These are phyloP conservation scores for Solanum paucissectum DNA, from an alignment of 257 asterid species.

Conservation along the genomic window DNA sequence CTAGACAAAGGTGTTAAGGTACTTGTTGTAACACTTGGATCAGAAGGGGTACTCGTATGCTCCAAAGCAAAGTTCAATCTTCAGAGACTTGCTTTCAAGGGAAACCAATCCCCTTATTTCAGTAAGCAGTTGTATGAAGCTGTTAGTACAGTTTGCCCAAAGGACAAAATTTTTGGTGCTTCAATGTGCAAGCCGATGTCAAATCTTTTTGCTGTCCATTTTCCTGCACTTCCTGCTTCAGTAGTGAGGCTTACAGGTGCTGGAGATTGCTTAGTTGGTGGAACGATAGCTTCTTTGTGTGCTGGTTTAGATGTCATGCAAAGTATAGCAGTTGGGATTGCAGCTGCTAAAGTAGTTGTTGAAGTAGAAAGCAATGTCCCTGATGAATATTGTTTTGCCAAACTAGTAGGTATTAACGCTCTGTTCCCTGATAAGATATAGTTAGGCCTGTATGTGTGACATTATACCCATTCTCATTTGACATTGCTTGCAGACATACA, in stretches of 20 bases:
- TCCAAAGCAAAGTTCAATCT: conserved; percentile 26
- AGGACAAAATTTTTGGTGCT: conserved; percentile 13
- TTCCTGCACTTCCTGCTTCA: conserved; percentile 69
- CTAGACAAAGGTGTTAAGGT: conserved; percentile 72
- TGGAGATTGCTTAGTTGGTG: conserved; percentile 97
- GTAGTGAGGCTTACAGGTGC: conserved; percentile 77
- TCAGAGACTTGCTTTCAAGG: conserved; percentile 4
- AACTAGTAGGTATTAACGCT: conserved; percentile 39
- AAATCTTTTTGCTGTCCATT: conserved; percentile 39
- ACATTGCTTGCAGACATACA: not conserved
- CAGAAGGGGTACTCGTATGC: conserved; percentile 69
- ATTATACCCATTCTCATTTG: not conserved
- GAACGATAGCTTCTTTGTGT: conserved; percentile 50
- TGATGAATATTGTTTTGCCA: conserved; percentile 26
- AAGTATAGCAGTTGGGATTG: conserved; percentile 85
- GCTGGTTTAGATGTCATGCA: conserved; percentile 83
- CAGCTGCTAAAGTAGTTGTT: conserved; percentile 82
- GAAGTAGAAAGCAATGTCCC: conserved; percentile 74
- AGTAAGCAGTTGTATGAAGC: conserved; percentile 34
- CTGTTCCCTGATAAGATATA: not conserved
- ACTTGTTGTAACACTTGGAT: conserved; percentile 73
- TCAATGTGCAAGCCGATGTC: conserved; percentile 15
- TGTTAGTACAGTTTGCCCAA: conserved; percentile 40
- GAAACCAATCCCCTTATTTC: conserved; percentile 15
- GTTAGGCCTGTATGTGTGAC: not conserved